phyloP scores from a whole-genome alignment of 768 basidiomycete genomes.

The Hydnomerulius pinastri region DNA sequence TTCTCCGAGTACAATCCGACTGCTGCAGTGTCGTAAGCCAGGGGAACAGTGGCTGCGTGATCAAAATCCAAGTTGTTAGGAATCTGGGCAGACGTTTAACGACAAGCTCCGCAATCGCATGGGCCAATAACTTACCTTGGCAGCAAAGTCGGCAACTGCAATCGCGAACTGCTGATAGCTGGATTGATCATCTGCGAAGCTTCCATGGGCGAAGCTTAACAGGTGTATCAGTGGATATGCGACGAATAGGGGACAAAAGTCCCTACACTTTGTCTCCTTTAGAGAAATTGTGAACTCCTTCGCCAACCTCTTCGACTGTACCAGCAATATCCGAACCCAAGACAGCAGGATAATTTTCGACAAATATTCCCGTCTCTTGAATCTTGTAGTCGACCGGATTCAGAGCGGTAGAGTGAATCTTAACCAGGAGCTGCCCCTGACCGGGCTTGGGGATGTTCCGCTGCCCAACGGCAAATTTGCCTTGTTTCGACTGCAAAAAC shows the following conservation, averaged over 20 bases:
- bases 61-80: conserved; percentile 46
- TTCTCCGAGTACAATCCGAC: conserved; percentile 45
- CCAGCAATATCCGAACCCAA: conserved; percentile 41
- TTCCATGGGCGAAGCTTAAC: conserved; percentile 24
- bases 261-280: conserved; percentile 45
- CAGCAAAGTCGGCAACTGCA: conserved; percentile 30
- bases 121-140: conserved; percentile 33
- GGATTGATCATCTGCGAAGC: conserved; percentile 33
- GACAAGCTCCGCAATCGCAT: not conserved
- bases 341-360: conserved; percentile 38
- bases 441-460: conserved; percentile 35
- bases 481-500: conserved; percentile 28
- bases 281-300: conserved; percentile 33
- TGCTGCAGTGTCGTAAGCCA: conserved; percentile 47
- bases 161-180: conserved; percentile 45
- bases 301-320: conserved; percentile 39
- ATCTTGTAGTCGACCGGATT: conserved; percentile 50
- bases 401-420: conserved; percentile 40
- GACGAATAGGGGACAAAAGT: not conserved
- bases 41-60: conserved; percentile 47
- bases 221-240: not conserved
- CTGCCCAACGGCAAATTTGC: conserved; percentile 31
- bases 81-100: conserved; percentile 34
- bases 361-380: conserved; percentile 30
- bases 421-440: conserved; percentile 43